Evolutionary conservation across 1,284 basidiomycete species (phyloP), one percentile per base, ranked within the genome.

Genomic region (Erythrobasidium hasegawianum): DNA sequence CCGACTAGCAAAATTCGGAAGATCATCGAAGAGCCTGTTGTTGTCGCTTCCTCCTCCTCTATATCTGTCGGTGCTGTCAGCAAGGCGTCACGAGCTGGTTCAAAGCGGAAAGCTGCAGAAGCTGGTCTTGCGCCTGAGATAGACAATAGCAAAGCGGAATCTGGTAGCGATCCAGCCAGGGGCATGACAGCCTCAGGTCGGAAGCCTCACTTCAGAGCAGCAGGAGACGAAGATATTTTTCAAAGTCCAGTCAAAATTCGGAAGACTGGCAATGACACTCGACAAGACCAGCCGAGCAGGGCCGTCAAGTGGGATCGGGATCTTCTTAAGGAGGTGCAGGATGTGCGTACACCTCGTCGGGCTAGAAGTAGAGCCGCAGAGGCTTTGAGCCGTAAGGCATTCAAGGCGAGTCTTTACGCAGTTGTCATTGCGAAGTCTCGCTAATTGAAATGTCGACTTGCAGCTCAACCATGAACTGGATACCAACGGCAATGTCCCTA

Each of bases 1-100:
- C 73, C 73, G 0, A 72, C 72, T 20, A 70, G 69, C 66, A 74
- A 73, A 59, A 70, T 74, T 26, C 71, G 73, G 2, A 69, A 62
- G 14, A 39, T 70, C 3, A 61, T 43, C 16, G 29, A 57, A 0
- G 38, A 13, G n/a, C n/a, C n/a, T n/a, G n/a, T n/a, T n/a, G n/a
- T 8, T 16, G 22, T 18, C n/a, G n/a, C n/a, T n/a, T n/a, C n/a
- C n/a, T n/a, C n/a, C n/a, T n/a, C n/a, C n/a, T n/a, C n/a, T n/a
- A n/a, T n/a, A n/a, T n/a, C n/a, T n/a, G n/a, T n/a, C n/a, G n/a
- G n/a, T n/a, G n/a, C n/a, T n/a, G n/a, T n/a, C 43, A 47, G 22
- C 8, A 47, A 47, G 43, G 7, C 43, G 8, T 24, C 33, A 33
- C 4, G 33, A 33, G 33, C 33, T 33, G 33, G 33, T 33, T 47